Conservation (phyloP, 2,329 filamentous ascomycete species). For the Colletotrichum cereale region DNA sequence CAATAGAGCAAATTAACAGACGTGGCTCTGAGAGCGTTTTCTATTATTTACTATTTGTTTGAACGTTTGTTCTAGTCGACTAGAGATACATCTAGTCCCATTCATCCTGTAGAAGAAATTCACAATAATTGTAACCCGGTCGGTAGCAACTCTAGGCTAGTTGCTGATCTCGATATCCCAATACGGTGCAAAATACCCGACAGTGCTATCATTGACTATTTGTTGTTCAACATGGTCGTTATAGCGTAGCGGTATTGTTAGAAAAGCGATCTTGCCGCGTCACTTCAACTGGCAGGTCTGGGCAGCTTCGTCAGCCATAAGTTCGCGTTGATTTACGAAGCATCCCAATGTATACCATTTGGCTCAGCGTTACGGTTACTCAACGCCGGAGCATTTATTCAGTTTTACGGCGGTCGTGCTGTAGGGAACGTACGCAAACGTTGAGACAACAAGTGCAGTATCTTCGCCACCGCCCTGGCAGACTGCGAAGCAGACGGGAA, state of each 20-base stretch:
- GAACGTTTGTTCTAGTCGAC: no score
- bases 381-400: neutral
- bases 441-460: constrained; percentile 12
- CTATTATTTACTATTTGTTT: no score
- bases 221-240: no score
- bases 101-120: no score
- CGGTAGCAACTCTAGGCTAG: no score
- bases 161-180: no score
- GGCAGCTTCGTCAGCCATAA: neutral
- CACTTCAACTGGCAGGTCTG: neutral
- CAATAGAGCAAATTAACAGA: no score
- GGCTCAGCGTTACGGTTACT: neutral
- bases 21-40: no score
- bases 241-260: no score
- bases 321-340: constrained; percentile 7
- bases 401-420: constrained; percentile 4
- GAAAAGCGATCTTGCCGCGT: constrained; percentile 5
- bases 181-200: neutral
- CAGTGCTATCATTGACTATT: no score
- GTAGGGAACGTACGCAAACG: constrained; percentile 17
- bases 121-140: no score
- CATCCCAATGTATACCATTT: neutral
- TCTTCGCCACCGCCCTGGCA: constrained; percentile 18
- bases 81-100: no score
- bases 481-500: constrained; percentile 23